Evolutionary conservation across 495 filamentous ascomycete genomes (phyloP), one percentile per base, ranked within the genome.

Genomic region (Annulohypoxylon moriforme): DNA sequence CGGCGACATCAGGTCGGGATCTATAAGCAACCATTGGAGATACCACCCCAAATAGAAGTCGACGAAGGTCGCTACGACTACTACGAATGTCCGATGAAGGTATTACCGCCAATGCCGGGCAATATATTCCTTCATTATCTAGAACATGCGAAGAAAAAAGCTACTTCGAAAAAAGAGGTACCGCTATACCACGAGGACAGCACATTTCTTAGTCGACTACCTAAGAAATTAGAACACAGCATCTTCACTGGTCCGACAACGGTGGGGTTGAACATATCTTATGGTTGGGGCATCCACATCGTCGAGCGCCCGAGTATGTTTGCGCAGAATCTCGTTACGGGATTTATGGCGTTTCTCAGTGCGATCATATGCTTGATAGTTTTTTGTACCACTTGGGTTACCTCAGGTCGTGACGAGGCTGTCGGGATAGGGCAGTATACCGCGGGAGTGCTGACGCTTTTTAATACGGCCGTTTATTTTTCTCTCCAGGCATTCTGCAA

Each of bases 101-200:
- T 27, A 3, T 27, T 50, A 4, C 46, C 46, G 1, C 46, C 46
- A n/a, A 50, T 50, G 46, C 46, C 46, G 0, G 20, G 20, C 10
- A 50, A 50, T n/a, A 50, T 50, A 50, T 50, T 50, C 20, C 46
- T 50, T 6, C 46, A 50, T 50, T 50, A 50, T 27, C 22, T 50
- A 14, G 46, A 50, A 5, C 46, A 50, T 27, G 46, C 46, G 2
- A 50, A 50, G 22, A 24, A 6, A 9, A 50, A 50, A 14, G 40
- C 40, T 25, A 4, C 22, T 24, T 14, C 47, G 0, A 53, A 29
- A 6, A 53, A 53, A 0, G 24, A 53, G 14, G 14, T 16, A 3
- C 27, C 25, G 14, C 0, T 14, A 7, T 53, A 53, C 24, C 49
- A 53, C 18, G 14, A 1, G 49, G 49, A 53, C 5, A 31, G 5